Percentiles rank a stretch among this genome's conserved stretches.
These are phyloP conservation scores for Fremontodendron californicum DNA, from an alignment of 345 rosid species.

Conservation along the genomic window DNA sequence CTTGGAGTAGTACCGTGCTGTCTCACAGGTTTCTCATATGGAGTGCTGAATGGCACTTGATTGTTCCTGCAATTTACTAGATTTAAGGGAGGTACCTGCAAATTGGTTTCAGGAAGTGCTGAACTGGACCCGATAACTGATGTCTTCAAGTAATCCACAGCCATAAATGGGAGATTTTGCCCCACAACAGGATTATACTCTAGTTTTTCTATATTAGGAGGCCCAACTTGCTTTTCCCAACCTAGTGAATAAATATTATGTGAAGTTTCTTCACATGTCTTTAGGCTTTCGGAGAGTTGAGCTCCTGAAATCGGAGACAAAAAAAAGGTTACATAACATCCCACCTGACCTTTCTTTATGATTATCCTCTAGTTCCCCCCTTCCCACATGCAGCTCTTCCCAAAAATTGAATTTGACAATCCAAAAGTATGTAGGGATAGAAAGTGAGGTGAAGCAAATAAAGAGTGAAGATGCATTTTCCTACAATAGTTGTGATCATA, in stretches of 20 bases:
- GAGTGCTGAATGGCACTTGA: conserved; percentile 22
- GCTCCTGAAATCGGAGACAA: conserved; percentile 32
- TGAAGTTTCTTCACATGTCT: conserved; percentile 29
- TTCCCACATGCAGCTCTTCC: neutral
- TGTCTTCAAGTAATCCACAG: conserved; percentile 31
- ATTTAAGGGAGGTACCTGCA: conserved; percentile 30
- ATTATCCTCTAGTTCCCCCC: neutral
- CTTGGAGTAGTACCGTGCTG: conserved; percentile 18
- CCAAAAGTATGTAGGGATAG: neutral
- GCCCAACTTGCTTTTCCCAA: conserved; percentile 26
- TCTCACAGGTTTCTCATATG: conserved; percentile 23
- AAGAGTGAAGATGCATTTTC: neutral
- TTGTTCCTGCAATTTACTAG: conserved; percentile 25
- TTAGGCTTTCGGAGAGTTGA: conserved; percentile 30
- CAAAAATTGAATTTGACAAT: neutral
- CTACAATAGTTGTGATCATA: neutral
- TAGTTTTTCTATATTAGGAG: conserved; percentile 24
- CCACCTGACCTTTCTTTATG: neutral
- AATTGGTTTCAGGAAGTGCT: conserved; percentile 27
- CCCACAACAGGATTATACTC: conserved; percentile 30
- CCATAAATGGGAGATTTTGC: conserved; percentile 26
- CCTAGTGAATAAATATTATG: conserved; percentile 21
- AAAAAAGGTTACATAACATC: neutral
- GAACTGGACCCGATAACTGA: conserved; percentile 32
- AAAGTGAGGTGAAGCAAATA: neutral